Percentiles rank a stretch among this genome's conserved stretches.
Conservation (phyloP, 2,329 filamentous ascomycete genomes). For the Venturia oleaginea region DNA sequence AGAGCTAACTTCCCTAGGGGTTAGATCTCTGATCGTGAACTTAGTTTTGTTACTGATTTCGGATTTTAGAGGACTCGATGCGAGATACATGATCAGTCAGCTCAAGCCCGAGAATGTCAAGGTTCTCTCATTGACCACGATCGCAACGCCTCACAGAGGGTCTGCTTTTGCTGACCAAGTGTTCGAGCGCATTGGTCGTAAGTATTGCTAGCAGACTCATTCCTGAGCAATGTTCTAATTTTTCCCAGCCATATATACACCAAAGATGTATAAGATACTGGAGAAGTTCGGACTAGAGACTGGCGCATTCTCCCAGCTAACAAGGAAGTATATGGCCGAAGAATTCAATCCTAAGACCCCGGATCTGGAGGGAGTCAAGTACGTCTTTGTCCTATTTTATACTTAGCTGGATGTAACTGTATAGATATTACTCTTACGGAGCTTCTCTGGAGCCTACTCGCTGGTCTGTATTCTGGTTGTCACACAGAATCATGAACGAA, state of each 20-base stretch:
- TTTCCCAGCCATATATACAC: conserved; percentile 17
- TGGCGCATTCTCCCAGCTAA: conserved; percentile 53
- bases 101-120: conserved; percentile 58
- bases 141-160: conserved; percentile 52
- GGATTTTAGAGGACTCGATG: conserved; percentile 49
- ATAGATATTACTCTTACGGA: conserved; percentile 54
- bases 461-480: conserved; percentile 49
- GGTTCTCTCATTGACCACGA: conserved; percentile 59
- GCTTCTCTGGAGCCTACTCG: conserved; percentile 46
- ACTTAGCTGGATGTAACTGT: conserved; percentile 8
- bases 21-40: not conserved
- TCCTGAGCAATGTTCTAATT: not conserved
- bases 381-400: conserved; percentile 25
- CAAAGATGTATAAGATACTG: conserved; percentile 47
- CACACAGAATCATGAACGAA: conserved; percentile 45
- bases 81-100: conserved; percentile 54
- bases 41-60: not conserved
- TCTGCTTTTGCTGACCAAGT: conserved; percentile 55
- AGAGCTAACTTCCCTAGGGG: not conserved
- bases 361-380: conserved; percentile 44
- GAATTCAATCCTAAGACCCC: conserved; percentile 52
- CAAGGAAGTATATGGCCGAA: conserved; percentile 47
- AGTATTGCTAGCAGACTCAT: conserved; percentile 34
- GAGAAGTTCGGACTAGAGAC: conserved; percentile 47
- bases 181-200: conserved; percentile 48